Evolutionary conservation across 805 yeast species (phyloP).

Genomic region (Kluyveromyces wickerhamii): DNA sequence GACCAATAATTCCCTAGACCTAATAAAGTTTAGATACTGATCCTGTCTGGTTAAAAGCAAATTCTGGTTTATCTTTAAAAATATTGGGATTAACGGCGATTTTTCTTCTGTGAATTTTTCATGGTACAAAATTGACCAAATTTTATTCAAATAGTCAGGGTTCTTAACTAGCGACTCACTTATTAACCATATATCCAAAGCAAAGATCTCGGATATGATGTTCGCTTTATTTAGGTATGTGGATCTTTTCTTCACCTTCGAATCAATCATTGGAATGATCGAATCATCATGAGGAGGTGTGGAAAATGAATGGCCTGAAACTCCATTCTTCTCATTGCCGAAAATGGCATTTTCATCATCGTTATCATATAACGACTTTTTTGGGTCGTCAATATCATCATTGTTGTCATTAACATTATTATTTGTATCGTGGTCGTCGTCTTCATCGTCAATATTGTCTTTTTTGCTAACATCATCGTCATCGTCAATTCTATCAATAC

Average conservation of each 20-base stretch:
- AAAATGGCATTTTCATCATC: conserved; percentile 18
- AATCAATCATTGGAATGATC: background rate
- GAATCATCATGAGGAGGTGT: conserved; percentile 2
- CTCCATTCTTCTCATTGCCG: conserved; percentile 1
- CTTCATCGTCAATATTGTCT: conserved; percentile 1
- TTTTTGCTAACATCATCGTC: conserved; percentile 1
- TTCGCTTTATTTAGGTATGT: conserved; percentile 19
- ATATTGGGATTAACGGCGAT: conserved; percentile 69
- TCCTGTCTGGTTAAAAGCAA: conserved; percentile 66
- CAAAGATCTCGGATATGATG: conserved; percentile 63
- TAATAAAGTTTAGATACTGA: conserved; percentile 30
- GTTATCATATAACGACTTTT: conserved; percentile 2
- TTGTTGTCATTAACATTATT: conserved; percentile 9
- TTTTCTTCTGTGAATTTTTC: conserved; percentile 48
- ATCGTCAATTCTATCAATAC: conserved; percentile 19
- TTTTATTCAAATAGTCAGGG: conserved; percentile 47
- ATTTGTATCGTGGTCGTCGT: conserved; percentile 6
- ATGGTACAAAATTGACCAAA: conserved; percentile 73
- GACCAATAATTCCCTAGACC: conserved; percentile 47
- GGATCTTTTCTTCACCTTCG: conserved; percentile 7
- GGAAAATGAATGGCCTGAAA: background rate
- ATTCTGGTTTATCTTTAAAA: conserved; percentile 84
- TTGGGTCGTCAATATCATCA: conserved; percentile 8
- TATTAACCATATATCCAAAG: conserved; percentile 86
- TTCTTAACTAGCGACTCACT: conserved; percentile 83